phyloP scores from a whole-genome alignment of 805 yeast species.

The Torulaspora franciscae region DNA sequence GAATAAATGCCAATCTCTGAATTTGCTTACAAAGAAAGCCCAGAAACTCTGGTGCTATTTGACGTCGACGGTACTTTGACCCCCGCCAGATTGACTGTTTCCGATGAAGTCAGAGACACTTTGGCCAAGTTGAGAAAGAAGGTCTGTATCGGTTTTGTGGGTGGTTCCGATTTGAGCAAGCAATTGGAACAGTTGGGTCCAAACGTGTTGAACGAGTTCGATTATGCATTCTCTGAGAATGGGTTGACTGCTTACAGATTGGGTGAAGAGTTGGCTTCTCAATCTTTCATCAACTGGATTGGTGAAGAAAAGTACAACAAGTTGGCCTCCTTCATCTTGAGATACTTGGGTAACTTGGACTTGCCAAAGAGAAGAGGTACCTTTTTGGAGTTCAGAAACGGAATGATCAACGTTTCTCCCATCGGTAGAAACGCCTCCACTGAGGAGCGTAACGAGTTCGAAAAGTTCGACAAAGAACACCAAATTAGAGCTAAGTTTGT shows the following conservation, averaged over 20 bases:
- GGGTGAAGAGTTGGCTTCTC: slow-evolving; percentile 85
- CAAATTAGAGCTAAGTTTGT: slow-evolving; percentile 83
- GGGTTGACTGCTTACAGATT: slow-evolving; percentile 95
- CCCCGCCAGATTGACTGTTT: slow-evolving; percentile 82
- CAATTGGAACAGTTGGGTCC: slow-evolving; percentile 95
- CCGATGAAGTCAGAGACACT: slow-evolving; percentile 71
- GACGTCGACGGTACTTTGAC: slow-evolving; percentile 99
- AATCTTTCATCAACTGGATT: slow-evolving; percentile 90
- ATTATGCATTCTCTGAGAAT: slow-evolving; percentile 94
- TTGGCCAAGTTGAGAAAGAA: slow-evolving; percentile 78
- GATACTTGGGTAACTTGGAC: slow-evolving; percentile 79
- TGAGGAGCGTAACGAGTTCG: slow-evolving; percentile 88
- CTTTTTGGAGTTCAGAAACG: slow-evolving; percentile 97
- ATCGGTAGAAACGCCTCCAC: slow-evolving; percentile 97
- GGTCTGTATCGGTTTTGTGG: slow-evolving; percentile 94
- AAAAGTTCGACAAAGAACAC: slow-evolving; percentile 73
- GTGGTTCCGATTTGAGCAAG: slow-evolving; percentile 91
- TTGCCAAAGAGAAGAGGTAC: slow-evolving; percentile 98
- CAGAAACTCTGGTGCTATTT: slow-evolving; percentile 84
- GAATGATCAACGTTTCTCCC: slow-evolving; percentile 98
- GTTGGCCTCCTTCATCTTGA: slow-evolving; percentile 78
- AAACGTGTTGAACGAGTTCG: slow-evolving; percentile 72
- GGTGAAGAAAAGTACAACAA: slow-evolving; percentile 93
- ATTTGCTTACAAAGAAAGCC: slow-evolving; percentile 70
- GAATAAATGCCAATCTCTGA: slow-evolving; percentile 38